phyloP scores from a whole-genome alignment of 495 filamentous ascomycete genomes.

The Trichocladium antarcticum region DNA sequence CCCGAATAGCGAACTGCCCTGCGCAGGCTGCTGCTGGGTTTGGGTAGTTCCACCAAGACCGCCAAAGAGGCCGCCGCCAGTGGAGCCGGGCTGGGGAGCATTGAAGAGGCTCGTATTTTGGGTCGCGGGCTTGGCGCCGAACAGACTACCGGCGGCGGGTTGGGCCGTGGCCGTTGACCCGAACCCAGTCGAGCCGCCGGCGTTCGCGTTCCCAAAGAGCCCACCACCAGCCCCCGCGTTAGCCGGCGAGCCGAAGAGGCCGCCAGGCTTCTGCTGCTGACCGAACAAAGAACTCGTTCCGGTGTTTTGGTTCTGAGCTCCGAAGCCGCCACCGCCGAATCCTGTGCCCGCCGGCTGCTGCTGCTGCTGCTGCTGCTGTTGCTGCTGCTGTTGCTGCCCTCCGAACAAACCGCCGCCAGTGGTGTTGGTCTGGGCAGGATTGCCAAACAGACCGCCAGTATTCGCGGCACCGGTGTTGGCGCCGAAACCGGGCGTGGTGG shows the following conservation, averaged over 20 bases:
- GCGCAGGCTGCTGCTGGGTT: conserved; percentile 46
- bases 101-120: conserved; percentile 40
- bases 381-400: conserved; percentile 24
- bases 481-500: conserved; percentile 16
- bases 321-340: conserved; percentile 19
- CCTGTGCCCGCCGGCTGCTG: conserved; percentile 13
- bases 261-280: conserved; percentile 37
- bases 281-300: conserved; percentile 56
- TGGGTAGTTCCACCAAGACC: conserved; percentile 40
- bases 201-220: conserved; percentile 33
- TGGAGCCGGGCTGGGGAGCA: conserved; percentile 24
- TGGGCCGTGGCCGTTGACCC: conserved; percentile 14
- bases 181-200: not conserved
- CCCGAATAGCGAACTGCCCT: conserved; percentile 34
- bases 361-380: conserved; percentile 8
- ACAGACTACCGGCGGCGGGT: conserved; percentile 43
- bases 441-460: conserved; percentile 54
- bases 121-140: conserved; percentile 45
- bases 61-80: conserved; percentile 44
- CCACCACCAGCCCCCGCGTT: conserved; percentile 28
- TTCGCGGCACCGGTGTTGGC: conserved; percentile 23
- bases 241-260: conserved; percentile 41
- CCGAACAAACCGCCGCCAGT: conserved; percentile 42
- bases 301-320: conserved; percentile 25
- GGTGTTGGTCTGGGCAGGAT: conserved; percentile 15